Evolutionary conservation across 2,329 filamentous ascomycete genomes (phyloP), one percentile per base, ranked within the genome.

Genomic region (Diaporthe eres): DNA sequence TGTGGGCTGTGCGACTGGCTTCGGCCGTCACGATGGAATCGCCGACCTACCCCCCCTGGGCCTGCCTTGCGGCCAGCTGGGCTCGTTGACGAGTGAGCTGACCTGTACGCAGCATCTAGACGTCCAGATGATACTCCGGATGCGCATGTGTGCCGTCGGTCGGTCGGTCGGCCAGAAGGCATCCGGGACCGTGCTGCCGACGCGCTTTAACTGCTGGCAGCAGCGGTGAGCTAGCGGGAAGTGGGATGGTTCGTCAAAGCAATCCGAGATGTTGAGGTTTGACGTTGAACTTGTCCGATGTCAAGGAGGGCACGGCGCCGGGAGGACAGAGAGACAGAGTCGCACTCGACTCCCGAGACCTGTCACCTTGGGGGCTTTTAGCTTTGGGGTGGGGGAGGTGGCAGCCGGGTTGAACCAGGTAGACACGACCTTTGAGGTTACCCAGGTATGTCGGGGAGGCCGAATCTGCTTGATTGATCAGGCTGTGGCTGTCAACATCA

Each of bases 301-400:
- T 65, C 31, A 44, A 19, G 25, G 47, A 49, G 49, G 60, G n/a
- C 19, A 60, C 55, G 55, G 58, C 34, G 39, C 17, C 25, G 57
- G 68, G 53, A 25, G n/a, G 42, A 4, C 37, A 51, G 51, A 60
- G 34, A 25, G 65, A 51, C 39, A 68, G n/a, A 47, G 70, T 67
- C 15, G 74, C 61, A 73, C 70, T 68, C 60, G n/a, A 44, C 19
- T 53, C 51, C 60, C 74, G 53, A 73, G 70, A 72, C 60, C 61
- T 68, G 73, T 60, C 63, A 60, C 17, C 22, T 57, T 42, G 42
- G 53, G 53, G 44, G 47, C 22, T 44, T 72, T 58, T 71, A 51
- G 53, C n/a, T 53, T 65, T 63, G 31, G n/a, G 68, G 22, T 47
- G 39, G 37, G 55, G 13, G 39, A 63, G 6, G 31, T 31, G 63